Conservation (phyloP, 768 basidiomycete genomes). For the Fistulinella prunicolor region DNA sequence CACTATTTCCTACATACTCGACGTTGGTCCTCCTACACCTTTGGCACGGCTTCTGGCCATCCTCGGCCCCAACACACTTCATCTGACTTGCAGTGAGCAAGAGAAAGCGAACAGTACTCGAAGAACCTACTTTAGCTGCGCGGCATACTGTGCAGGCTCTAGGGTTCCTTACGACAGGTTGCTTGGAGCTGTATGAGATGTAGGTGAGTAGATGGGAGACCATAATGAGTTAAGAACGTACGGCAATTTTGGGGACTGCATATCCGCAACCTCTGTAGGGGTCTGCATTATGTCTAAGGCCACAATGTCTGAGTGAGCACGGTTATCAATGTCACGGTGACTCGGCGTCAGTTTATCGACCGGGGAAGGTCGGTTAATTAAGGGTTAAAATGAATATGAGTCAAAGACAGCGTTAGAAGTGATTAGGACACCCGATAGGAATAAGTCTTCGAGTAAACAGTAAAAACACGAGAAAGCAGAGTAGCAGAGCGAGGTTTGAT, state of each 20-base stretch:
- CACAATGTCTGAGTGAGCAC: constrained; percentile 19
- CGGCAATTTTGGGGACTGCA: constrained; percentile 31
- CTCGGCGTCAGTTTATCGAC: constrained; percentile 41
- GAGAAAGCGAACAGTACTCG: constrained; percentile 12
- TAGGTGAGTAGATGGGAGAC: constrained; percentile 9
- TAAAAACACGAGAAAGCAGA: constrained; percentile 9
- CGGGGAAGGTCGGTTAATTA: constrained; percentile 41
- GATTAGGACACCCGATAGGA: constrained; percentile 1
- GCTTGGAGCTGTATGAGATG: constrained; percentile 35
- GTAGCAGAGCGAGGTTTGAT: constrained; percentile 17
- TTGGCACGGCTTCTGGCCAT: constrained; percentile 77
- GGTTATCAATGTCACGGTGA: constrained; percentile 41
- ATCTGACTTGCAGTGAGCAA: constrained; percentile 49
- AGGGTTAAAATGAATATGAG: constrained; percentile 31
- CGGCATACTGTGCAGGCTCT: constrained; percentile 83
- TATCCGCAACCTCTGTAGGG: constrained; percentile 27
- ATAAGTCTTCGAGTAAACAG: neutral
- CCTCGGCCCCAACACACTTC: constrained; percentile 90
- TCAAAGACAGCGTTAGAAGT: constrained; percentile 10
- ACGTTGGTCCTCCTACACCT: constrained; percentile 79
- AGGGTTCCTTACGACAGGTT: constrained; percentile 47
- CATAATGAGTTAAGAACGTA: constrained; percentile 13
- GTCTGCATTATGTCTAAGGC: constrained; percentile 27
- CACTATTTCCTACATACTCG: constrained; percentile 47
- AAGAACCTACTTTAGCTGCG: constrained; percentile 62